Evolutionary conservation across 164 flowering plant genomes (phyloP).

Genomic region (Santalum album): DNA sequence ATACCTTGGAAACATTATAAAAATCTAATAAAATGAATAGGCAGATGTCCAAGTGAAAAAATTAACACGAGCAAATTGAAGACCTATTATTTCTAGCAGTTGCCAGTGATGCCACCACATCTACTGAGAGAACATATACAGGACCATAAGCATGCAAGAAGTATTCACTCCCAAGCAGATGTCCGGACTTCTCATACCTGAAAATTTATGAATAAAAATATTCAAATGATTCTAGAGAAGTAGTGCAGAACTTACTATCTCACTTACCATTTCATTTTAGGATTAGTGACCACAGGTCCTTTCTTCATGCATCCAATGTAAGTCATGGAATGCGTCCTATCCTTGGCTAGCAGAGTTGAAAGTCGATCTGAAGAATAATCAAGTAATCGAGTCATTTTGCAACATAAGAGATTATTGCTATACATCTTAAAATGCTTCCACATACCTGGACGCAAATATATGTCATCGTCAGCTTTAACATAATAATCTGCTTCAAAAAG

Average conservation of each 20-base stretch:
- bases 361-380: conserved; percentile 47
- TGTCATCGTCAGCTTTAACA: conserved; percentile 74
- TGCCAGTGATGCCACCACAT: conserved; percentile 44
- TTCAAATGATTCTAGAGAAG: background rate
- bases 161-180: conserved; percentile 52
- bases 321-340: conserved; percentile 42
- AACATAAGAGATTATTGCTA: background rate
- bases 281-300: conserved; percentile 68
- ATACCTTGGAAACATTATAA: background rate
- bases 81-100: conserved; percentile 49
- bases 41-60: background rate
- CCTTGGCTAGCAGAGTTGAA: conserved; percentile 64
- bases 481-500: conserved; percentile 66
- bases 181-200: conserved; percentile 49
- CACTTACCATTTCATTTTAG: conserved; percentile 61
- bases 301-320: conserved; percentile 89
- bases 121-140: conserved; percentile 59
- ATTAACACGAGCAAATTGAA: background rate
- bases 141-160: conserved; percentile 73
- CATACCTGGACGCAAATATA: conserved; percentile 62
- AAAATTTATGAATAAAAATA: conserved; percentile 6
- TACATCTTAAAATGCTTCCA: background rate
- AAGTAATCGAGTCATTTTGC: background rate
- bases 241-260: background rate
- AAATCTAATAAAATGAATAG: too few species aligned